These are phyloP conservation scores for Pseudogymnoascus sp. DNA, from an alignment of 2,329 filamentous ascomycete genomes.

Conservation along the genomic window DNA sequence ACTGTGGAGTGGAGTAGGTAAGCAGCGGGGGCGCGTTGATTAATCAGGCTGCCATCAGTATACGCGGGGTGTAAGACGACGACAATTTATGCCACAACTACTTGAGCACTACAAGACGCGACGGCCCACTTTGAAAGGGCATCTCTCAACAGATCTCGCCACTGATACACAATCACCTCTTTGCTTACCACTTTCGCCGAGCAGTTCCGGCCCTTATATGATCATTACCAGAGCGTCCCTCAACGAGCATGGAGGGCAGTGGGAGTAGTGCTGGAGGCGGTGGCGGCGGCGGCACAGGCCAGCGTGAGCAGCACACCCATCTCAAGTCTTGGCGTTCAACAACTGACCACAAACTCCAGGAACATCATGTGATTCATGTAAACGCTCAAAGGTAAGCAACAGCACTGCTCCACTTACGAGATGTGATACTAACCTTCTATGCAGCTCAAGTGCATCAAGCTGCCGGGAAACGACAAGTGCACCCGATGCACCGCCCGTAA, in stretches of 20 bases:
- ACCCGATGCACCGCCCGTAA: conserved; percentile 17
- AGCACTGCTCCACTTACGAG: background rate
- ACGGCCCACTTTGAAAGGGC: background rate
- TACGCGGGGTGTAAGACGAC: background rate
- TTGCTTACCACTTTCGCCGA: background rate
- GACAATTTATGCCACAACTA: background rate
- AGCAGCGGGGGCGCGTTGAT: background rate
- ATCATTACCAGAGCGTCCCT: background rate
- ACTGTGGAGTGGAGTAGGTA: background rate
- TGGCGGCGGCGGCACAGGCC: background rate
- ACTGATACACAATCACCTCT: conserved; percentile 2
- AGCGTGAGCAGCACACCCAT: background rate
- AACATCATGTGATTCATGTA: conserved; percentile 23
- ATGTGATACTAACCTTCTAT: background rate
- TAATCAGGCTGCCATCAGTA: background rate
- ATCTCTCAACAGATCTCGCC: background rate
- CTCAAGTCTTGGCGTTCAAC: background rate
- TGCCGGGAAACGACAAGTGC: conserved; percentile 17
- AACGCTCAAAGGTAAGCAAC: conserved; percentile 20
- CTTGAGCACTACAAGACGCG: background rate
- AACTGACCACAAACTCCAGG: background rate
- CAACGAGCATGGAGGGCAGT: background rate
- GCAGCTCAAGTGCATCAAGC: conserved; percentile 19
- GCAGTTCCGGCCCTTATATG: background rate
- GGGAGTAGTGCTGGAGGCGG: background rate